These are phyloP conservation scores for Leptographium flavum DNA, from an alignment of 2,329 filamentous ascomycete species.

Conservation along the genomic window DNA sequence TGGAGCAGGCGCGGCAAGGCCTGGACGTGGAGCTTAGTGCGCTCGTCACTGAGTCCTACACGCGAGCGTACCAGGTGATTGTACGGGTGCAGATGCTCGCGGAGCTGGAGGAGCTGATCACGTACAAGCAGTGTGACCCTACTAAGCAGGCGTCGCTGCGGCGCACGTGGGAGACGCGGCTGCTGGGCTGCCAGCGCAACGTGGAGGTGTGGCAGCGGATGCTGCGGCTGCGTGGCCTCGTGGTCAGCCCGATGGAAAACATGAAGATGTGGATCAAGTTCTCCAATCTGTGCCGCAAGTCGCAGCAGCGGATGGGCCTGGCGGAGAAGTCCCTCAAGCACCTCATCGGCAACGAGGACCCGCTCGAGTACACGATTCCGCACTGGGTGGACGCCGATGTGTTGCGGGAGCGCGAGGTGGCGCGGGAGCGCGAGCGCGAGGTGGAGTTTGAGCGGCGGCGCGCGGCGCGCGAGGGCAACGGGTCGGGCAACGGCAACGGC, in stretches of 20 bases:
- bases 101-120: constrained; percentile 93
- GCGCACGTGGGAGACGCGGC: constrained; percentile 84
- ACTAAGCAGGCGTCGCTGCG: constrained; percentile 86
- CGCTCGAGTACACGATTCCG: constrained; percentile 45
- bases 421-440: constrained; percentile 8
- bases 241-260: constrained; percentile 83
- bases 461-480: constrained; percentile 4
- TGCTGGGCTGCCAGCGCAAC: constrained; percentile 91
- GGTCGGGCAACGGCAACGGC: not conserved
- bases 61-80: constrained; percentile 92
- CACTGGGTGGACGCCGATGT: constrained; percentile 32
- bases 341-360: constrained; percentile 60
- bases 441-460: constrained; percentile 7
- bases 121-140: constrained; percentile 87
- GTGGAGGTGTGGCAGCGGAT: constrained; percentile 98
- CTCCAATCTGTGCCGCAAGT: constrained; percentile 94
- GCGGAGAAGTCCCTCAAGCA: constrained; percentile 91
- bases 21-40: constrained; percentile 93
- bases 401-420: constrained; percentile 13
- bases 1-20: constrained; percentile 82
- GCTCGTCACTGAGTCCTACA: constrained; percentile 95
- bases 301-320: constrained; percentile 78
- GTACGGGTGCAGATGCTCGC: constrained; percentile 98
- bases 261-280: constrained; percentile 99
- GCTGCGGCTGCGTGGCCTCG: constrained; percentile 84